A percentile compares a stretch with the other conserved stretches of the same genome.
Conservation (phyloP, 192 early-diverging fungal species). For the Diversispora epigaea region DNA sequence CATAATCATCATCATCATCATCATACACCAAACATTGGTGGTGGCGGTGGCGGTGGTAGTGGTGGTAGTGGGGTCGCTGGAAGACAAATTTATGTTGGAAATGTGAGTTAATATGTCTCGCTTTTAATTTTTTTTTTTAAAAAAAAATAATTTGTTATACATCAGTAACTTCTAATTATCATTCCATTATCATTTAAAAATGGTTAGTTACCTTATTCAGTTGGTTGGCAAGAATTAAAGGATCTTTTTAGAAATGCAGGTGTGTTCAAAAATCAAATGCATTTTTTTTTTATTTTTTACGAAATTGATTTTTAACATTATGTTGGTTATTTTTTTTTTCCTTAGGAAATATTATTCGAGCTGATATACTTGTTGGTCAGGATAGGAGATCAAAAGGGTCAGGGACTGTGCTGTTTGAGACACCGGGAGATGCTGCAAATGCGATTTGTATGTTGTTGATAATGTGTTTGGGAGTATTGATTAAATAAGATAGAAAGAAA, state of each 20-base stretch:
- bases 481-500: neutral
- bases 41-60: constrained; percentile 4
- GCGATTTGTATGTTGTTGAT: constrained; percentile 71
- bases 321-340: neutral
- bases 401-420: constrained; percentile 75
- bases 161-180: neutral
- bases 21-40: constrained; percentile 30
- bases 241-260: constrained; percentile 79
- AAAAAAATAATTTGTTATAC: constrained; percentile 14
- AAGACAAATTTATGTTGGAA: constrained; percentile 62
- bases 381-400: constrained; percentile 69
- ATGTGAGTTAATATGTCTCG: constrained; percentile 49
- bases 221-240: constrained; percentile 86
- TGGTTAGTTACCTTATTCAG: constrained; percentile 68
- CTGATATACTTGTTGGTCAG: constrained; percentile 63
- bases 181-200: neutral
- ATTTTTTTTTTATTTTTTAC: too few relatives aligned
- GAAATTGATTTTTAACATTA: too few relatives aligned
- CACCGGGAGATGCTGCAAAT: constrained; percentile 57
- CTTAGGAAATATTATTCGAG: constrained; percentile 63
- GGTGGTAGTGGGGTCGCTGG: constrained; percentile 36
- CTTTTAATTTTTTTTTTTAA: neutral
- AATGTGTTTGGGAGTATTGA: constrained; percentile 7
- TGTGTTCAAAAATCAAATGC: neutral
- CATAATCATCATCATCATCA: constrained; percentile 6